Base-by-base conservation (phyloP, 1,139 yeast genomes). In the Zygoascus meyerae region DNA sequence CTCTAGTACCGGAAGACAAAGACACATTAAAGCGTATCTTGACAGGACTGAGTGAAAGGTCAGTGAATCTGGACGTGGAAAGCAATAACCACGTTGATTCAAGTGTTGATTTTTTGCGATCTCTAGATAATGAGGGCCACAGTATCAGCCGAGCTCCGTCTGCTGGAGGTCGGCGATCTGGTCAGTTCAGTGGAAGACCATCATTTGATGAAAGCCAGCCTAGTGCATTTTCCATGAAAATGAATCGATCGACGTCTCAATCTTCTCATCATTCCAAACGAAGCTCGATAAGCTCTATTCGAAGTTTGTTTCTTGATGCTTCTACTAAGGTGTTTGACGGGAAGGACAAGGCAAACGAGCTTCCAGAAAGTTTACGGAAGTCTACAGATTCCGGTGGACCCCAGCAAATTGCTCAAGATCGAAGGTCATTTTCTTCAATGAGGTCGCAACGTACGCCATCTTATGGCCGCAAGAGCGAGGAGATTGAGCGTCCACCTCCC, bases 71-170 rank as follows among this genome's bases (percentile, higher is more conserved):
- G 4, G 58, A 65, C 1, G 51, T 67, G 46, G 67, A 65, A 45
- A 55, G 55, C 42, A 57, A 59, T 16, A 62, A 63, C 42, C 68
- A 67, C 46, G 69, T 70, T 42, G 71, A 72, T 55, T 73, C 75
- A 42, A 74, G 73, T 48, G 68, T 77, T 41, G 86, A 82, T 47
- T 86, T 83, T 59, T 66, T 86, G 52, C 75, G 78, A 51, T 71
- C 73, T 26, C 68, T 79, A 34, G 71, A 73, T 34, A 63, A 63
- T 21, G 72, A 68, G 38, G 66, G 67, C 44, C 51, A 34, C 34
- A 48, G 49, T 31, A 49, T 52, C n/a, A 41, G 40, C 28, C 37
- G 46, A 21, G 31, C 43, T 16, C 29, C 50, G 21, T 28, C 47
- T 17, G 37, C 48, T 3, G 32, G 45, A 33, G 40, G 46, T 26